Conservation (phyloP, 352 stramenopile genomes). For the Phytophthora pistaciae region DNA sequence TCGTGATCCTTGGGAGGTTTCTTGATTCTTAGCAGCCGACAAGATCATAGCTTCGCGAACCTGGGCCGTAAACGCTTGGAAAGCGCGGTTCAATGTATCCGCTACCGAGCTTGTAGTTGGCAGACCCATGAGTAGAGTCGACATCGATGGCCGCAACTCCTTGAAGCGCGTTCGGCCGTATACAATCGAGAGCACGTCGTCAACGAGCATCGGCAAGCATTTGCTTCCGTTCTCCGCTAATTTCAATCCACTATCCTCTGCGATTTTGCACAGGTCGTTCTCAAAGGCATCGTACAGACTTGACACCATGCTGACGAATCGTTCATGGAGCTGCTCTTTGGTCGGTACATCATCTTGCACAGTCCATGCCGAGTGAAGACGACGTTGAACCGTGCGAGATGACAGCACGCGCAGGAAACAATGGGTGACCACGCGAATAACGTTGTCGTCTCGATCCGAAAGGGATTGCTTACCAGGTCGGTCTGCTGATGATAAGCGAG, state of each 20-base stretch:
- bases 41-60: neutral
- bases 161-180: neutral
- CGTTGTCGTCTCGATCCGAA: neutral
- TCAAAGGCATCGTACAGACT: neutral
- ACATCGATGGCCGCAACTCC: neutral
- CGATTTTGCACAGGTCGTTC: neutral
- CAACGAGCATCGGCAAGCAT: neutral
- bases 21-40: neutral
- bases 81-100: neutral
- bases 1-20: neutral
- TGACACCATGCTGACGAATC: neutral
- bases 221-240: neutral
- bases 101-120: neutral
- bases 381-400: neutral
- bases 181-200: neutral
- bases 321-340: conserved; percentile 1
- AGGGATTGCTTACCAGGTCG: neutral
- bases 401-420: neutral
- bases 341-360: neutral
- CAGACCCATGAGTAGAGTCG: neutral
- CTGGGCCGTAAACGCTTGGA: neutral
- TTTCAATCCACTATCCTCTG: neutral
- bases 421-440: neutral
- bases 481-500: neutral
- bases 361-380: neutral